Base-by-base conservation (phyloP, 2,329 filamentous ascomycete species). In the Sphaerulina populicola region DNA sequence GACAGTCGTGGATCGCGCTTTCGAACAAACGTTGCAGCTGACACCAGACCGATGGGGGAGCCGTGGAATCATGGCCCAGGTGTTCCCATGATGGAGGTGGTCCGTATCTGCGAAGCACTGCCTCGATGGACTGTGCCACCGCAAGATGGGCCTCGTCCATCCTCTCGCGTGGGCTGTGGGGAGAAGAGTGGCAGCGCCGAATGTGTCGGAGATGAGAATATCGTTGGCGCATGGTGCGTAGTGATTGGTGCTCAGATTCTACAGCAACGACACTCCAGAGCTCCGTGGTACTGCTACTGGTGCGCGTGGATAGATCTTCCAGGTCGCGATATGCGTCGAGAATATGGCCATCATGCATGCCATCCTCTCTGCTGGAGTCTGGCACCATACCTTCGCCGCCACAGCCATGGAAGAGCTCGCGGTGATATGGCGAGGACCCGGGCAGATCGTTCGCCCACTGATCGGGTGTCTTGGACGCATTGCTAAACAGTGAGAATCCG, bases 1-100 rank as follows among this genome's bases (percentile, higher is more conserved):
- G 82, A 49, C 86, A 89, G 65, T 88, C 85, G 0, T 82, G 77
- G 58, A 85, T 86, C 12, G 87, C 87, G 14, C 84, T 83, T 57
- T 85, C 82, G 27, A 90, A 77, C 83, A 90, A 36, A 9, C 14
- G 18, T 23, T 60, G 42, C 1, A 62, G 12, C 18, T 50, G 47
- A 30, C 27, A 14, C 51, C 51, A 53, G n/a, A 23, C 40, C n/a
- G 40, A 21, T 2, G 31, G 11, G 4, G 35, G 37, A 27, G 41
- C 23, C n/a, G 41, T 30, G 14, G 40, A 31, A 42, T 31, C 30
- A n/a, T 41, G 31, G 21, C 12, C 23, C 4, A n/a, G 11, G 10
- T 36, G 29, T 8, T 4, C 33, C 10, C 21, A 11, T 18, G n/a
- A 30, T 9, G 46, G 23, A 7, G 29, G 45, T 36, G 42, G 38